Percentiles rank a stretch among this genome's conserved stretches.
Evolutionary conservation across 2,329 filamentous ascomycete genomes (phyloP).

Genomic region (Talaromyces sp.): DNA sequence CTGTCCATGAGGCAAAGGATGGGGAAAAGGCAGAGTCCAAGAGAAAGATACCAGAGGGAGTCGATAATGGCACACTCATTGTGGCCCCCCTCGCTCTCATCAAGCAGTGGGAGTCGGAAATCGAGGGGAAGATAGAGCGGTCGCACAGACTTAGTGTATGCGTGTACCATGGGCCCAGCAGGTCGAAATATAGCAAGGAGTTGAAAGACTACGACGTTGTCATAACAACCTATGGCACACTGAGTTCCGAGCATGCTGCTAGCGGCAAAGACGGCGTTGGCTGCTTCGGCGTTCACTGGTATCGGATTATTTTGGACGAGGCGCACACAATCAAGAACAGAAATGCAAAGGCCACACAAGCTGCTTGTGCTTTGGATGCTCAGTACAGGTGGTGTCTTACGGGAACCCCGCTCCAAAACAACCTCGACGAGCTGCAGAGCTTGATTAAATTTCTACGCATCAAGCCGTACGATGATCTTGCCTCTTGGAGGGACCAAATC

Average conservation of each 20-base stretch:
- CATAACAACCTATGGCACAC: conserved; percentile 92
- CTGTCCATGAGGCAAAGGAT: conserved; percentile 47
- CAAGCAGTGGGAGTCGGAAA: conserved; percentile 94
- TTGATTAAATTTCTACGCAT: conserved; percentile 89
- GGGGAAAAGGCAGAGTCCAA: conserved; percentile 37
- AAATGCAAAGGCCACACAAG: conserved; percentile 90
- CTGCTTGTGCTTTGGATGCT: conserved; percentile 75
- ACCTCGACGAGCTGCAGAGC: conserved; percentile 91
- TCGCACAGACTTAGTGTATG: conserved; percentile 71
- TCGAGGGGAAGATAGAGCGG: conserved; percentile 71
- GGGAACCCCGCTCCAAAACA: conserved; percentile 97
- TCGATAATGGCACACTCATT: conserved; percentile 79
- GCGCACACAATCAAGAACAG: conserved; percentile 98
- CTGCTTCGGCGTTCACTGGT: conserved; percentile 91
- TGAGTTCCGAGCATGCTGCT: conserved; percentile 81
- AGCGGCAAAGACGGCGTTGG: conserved; percentile 57
- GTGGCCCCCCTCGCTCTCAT: conserved; percentile 91
- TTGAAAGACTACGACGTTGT: conserved; percentile 87
- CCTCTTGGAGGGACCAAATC: conserved; percentile 87
- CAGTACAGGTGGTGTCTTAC: conserved; percentile 96
- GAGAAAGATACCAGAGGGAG: conserved; percentile 63
- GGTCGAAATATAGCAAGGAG: conserved; percentile 72
- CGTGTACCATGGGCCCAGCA: conserved; percentile 83
- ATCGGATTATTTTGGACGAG: conserved; percentile 90
- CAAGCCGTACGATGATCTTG: conserved; percentile 80